Evolutionary conservation across 208 protist species (phyloP), one percentile per base, ranked within the genome.

Genomic region (Endotrypanum monterogeii): DNA sequence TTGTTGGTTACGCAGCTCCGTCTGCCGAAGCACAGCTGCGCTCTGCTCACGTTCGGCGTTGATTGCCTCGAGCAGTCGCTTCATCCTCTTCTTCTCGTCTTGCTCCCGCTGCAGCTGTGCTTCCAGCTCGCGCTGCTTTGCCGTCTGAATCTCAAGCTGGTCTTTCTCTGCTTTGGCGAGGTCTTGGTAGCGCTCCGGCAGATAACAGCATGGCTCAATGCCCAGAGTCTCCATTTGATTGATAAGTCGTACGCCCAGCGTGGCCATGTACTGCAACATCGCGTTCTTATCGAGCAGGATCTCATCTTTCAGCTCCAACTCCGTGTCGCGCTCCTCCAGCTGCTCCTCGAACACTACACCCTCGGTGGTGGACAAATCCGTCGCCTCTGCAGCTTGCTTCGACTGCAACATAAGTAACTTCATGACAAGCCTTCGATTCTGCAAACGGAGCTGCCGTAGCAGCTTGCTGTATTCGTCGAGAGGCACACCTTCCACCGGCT

Each of bases 221-320:
- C 83, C 85, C 11, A 90, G 76, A 32, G 79, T 60, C 71, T 92
- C 77, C 82, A 96, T 89, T 78, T 96, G 91, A 41, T 80, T 86
- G 37, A 89, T 91, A 12, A 96, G 84, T 11, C 91, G 84, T 28
- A 83, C 83, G 20, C 84, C 81, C 16, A 96, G 41, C 44, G 84
- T 91, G 30, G 84, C 88, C 65, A 92, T 80, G 83, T 91, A 94
- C 80, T 96, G 80, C 67, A 84, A 76, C 86, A 91, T 88, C 12
- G 91, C 87, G 54, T 81, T 82, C 78, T 93, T 90, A 71, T 94
- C 91, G 39, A 96, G 73, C 67, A 96, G 73, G 55, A 90, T 70
- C 76, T 92, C 87, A 61, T 96, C 91, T 82, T 92, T 93, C 23
- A 92, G 61, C 67, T 86, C 78, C 18, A 96, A 82, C 79, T 90